Evolutionary conservation across 345 rosid genomes (phyloP), one percentile per base, ranked within the genome.

Genomic region (Salix dunnii): DNA sequence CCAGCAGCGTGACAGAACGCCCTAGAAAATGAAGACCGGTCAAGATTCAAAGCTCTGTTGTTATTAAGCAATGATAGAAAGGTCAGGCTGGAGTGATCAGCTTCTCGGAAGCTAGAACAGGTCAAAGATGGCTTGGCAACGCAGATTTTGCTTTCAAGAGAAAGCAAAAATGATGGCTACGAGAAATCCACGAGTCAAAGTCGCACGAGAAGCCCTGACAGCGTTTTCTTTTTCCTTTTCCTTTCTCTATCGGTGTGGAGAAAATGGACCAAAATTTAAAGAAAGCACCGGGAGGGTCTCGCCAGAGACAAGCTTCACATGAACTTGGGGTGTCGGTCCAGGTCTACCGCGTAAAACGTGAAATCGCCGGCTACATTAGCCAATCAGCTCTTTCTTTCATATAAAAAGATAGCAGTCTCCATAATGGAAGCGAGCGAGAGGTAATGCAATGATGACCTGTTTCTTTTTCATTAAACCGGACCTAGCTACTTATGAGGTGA

Each of bases 271-370:
- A 58, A 20, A 35, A 38, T 31, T 14, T 14, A 66, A 33, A 35
- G 70, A n/a, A 36, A 66, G 1, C 17, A 20, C 8, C 18, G 18
- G 36, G n/a, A 17, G 40, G 12, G 17, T 68, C 31, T 11, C 17
- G 13, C 30, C 66, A 28, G 40, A 5, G 14, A 14, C 75, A 38
- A 70, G 72, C 67, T 53, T 51, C 82, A 76, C 82, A 82, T 76
- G 83, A 80, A 68, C 76, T 53, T 70, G 81, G 77, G 74, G 84
- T 63, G 78, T 70, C 51, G 76, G 75, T 55, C 76, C 38, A 53
- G 76, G 75, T 55, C 76, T 38, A 53, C 70, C 48, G 73, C 48
- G 55, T 62, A 40, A 77, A 76, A 74, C 28, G 63, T 58, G 63
- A 71, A 38, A 18, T 71, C 72, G 61, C 75, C 81, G 70, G 43